These are phyloP conservation scores for Thyridium curvatum DNA, from an alignment of 2,329 filamentous ascomycete species.

Conservation along the genomic window DNA sequence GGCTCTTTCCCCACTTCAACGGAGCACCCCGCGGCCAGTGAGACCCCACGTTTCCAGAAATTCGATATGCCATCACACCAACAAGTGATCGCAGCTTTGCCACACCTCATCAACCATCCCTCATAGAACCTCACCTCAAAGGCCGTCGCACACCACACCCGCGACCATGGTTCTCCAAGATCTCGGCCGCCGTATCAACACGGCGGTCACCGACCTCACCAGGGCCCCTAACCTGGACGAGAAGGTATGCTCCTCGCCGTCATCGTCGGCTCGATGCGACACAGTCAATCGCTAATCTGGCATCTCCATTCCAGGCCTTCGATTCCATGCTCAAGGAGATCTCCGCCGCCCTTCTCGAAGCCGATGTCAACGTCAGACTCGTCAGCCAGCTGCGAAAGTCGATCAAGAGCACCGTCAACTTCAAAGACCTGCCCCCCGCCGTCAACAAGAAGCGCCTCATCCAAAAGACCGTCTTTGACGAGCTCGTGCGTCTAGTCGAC, in stretches of 20 bases:
- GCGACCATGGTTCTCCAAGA: slow-evolving; percentile 91
- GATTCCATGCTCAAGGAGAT: slow-evolving; percentile 99
- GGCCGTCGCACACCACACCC: not conserved
- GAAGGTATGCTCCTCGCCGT: slow-evolving; percentile 53
- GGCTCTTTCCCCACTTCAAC: no score
- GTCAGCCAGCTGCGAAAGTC: slow-evolving; percentile 88
- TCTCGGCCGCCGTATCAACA: slow-evolving; percentile 95
- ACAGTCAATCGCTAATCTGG: slow-evolving; percentile 23
- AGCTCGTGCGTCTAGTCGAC: slow-evolving; percentile 91
- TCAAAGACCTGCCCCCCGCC: slow-evolving; percentile 82
- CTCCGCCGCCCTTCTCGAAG: slow-evolving; percentile 87
- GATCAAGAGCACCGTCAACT: slow-evolving; percentile 86
- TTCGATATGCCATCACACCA: no score
- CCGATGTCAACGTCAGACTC: slow-evolving; percentile 94
- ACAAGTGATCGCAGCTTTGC: no score
- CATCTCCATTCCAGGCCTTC: slow-evolving; percentile 59
- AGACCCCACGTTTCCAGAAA: no score
- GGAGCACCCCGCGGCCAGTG: no score
- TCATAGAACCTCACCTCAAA: no score
- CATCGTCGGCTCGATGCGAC: slow-evolving; percentile 3
- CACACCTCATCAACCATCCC: no score
- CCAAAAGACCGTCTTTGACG: slow-evolving; percentile 95
- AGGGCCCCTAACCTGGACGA: slow-evolving; percentile 91
- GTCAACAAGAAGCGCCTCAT: slow-evolving; percentile 99
- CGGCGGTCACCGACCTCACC: slow-evolving; percentile 89